Evolutionary conservation across 2,329 filamentous ascomycete species (phyloP).

Genomic region (Pseudogymnoascus sp.): DNA sequence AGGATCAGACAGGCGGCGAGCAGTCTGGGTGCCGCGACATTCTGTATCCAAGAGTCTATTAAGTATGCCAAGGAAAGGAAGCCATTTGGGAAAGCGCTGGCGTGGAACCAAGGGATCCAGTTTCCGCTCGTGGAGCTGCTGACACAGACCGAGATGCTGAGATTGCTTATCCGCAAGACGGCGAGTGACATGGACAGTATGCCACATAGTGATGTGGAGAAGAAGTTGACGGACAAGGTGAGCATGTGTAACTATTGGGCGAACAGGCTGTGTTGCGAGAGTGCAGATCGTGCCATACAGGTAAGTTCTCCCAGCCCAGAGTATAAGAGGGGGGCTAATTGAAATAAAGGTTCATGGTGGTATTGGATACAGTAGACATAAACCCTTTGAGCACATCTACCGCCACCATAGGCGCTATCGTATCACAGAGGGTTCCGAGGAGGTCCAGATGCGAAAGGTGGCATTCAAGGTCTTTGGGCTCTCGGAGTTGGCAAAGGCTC

Average conservation of each 20-base stretch:
- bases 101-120: constrained; percentile 55
- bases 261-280: constrained; percentile 52
- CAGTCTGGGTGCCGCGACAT: constrained; percentile 51
- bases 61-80: constrained; percentile 47
- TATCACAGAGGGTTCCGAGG: constrained; percentile 58
- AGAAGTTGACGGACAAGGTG: constrained; percentile 52
- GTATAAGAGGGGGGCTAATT: background rate
- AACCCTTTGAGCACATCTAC: constrained; percentile 60
- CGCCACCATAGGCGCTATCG: constrained; percentile 55
- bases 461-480: constrained; percentile 49
- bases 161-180: constrained; percentile 53
- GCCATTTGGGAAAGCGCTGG: constrained; percentile 50
- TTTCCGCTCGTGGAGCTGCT: constrained; percentile 56
- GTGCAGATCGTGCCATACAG: constrained; percentile 56
- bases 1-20: constrained; percentile 57
- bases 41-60: constrained; percentile 51
- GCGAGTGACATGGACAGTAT: constrained; percentile 54
- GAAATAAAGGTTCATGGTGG: constrained; percentile 42
- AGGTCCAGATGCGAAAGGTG: constrained; percentile 61
- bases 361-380: constrained; percentile 50
- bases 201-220: constrained; percentile 43
- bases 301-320: constrained; percentile 22
- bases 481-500: constrained; percentile 35
- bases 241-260: constrained; percentile 62
- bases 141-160: constrained; percentile 56